Evolutionary conservation across 2,329 filamentous ascomycete species (phyloP).

Genomic region (Sarocladium brachiariae): DNA sequence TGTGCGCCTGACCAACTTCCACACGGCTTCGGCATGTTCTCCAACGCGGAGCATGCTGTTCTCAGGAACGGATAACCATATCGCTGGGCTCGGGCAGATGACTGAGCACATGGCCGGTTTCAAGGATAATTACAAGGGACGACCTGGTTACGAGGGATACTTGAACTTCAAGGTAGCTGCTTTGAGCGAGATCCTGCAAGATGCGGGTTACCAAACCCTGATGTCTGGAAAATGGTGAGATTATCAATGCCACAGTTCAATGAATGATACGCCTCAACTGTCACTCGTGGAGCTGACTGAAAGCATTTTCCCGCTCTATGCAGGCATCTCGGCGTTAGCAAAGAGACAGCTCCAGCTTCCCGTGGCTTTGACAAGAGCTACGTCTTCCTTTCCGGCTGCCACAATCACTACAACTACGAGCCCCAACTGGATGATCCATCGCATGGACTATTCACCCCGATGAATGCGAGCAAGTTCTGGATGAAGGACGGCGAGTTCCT

Average conservation of each 20-base stretch:
- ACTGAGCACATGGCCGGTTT: neutral
- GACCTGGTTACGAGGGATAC: conserved; percentile 39
- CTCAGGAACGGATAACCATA: conserved; percentile 33
- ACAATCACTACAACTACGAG: conserved; percentile 37
- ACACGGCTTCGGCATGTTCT: conserved; percentile 55
- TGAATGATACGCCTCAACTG: no score
- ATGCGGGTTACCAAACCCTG: conserved; percentile 48
- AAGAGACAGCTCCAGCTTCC: conserved; percentile 21
- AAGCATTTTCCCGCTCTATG: no score
- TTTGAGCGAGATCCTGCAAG: conserved; percentile 47
- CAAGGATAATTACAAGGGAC: neutral
- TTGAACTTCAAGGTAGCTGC: conserved; percentile 47
- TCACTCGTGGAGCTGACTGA: no score
- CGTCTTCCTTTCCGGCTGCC: conserved; percentile 53
- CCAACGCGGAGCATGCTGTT: conserved; percentile 51
- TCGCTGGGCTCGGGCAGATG: conserved; percentile 33
- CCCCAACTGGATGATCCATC: conserved; percentile 21
- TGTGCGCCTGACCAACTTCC: conserved; percentile 55
- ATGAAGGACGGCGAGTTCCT: conserved; percentile 7
- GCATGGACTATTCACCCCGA: conserved; percentile 14
- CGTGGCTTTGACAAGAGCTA: conserved; percentile 55
- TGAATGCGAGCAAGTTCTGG: conserved; percentile 24
- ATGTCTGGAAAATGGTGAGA: conserved; percentile 56
- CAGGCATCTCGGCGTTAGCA: conserved; percentile 50
- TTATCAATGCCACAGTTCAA: no score